Base-by-base conservation (phyloP, 768 basidiomycete species). In the Suillus spraguei region DNA sequence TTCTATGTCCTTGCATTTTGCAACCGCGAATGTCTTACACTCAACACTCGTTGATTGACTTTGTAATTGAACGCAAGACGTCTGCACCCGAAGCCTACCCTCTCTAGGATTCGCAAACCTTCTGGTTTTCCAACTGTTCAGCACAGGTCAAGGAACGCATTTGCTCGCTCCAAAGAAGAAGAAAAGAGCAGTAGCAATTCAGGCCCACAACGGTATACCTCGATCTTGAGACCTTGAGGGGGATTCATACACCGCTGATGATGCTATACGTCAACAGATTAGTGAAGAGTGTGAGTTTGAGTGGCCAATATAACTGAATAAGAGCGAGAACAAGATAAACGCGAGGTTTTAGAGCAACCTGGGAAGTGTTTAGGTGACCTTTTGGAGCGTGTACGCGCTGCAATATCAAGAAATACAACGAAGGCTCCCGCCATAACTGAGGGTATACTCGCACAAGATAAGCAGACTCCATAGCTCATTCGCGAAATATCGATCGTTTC, bases 341-440 rank as follows among this genome's bases (percentile, higher is more conserved):
- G 76, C 59, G 85, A 92, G 65, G 84, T 95, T 47, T 62, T 91
- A 33, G 87, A 91, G 64, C 82, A 84, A 52, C n/a, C 88, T 96
- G 70, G 94, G 94, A 1, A 77, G 82, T 2, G 84, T 20, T 80
- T 93, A 11, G 80, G 81, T 3, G 87, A 88, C 52, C 74, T 92
- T 4, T 66, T 96, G 70, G 82, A 76, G 68, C 84, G 80, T 60
- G 84, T 85, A 24, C 81, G 79, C 65, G 76, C 80, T 59, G 81
- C 82, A 24, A 77, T 80, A 32, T 58, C 39, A 28, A 28, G 39
- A 17, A 58, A 52, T 13, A 3, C 24, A 41, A 20, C 39, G 39
- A 58, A 58, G 39, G 39, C 39, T 41, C 39, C 39, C 39, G 24
- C 24, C 20, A 39, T 20, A 11, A 10, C 24, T 28, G 56, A 41